These are phyloP conservation scores for Xylaria sp. DNA, from an alignment of 2,329 filamentous ascomycete species.

Conservation along the genomic window DNA sequence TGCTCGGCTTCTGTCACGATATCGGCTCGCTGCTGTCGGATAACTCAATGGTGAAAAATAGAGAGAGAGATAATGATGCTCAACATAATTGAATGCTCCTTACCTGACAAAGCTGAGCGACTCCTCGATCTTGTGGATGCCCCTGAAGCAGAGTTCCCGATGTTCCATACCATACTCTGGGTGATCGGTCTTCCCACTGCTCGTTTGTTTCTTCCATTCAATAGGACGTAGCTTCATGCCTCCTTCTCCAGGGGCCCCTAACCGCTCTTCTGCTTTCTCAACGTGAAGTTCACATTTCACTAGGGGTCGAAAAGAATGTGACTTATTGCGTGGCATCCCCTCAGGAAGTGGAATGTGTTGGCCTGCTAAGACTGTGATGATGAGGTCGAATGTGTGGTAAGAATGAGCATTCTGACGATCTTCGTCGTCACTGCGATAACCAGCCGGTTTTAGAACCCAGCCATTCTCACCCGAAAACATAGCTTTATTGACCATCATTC, in stretches of 20 bases:
- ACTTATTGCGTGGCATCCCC: slow-evolving; percentile 58
- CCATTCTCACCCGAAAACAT: slow-evolving; percentile 92
- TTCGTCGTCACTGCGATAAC: slow-evolving; percentile 68
- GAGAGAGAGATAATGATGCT: slow-evolving; percentile 21
- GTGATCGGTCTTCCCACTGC: slow-evolving; percentile 65
- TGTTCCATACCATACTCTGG: slow-evolving; percentile 69
- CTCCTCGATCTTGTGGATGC: slow-evolving; percentile 69
- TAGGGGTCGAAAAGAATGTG: slow-evolving; percentile 72
- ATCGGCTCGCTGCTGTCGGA: too few relatives aligned
- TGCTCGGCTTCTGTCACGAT: too few relatives aligned
- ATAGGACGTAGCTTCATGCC: slow-evolving; percentile 63
- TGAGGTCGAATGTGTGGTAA: slow-evolving; percentile 70
- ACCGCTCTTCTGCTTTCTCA: slow-evolving; percentile 64
- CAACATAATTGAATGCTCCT: slow-evolving; percentile 48
- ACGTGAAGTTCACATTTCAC: slow-evolving; percentile 85
- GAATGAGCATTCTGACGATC: slow-evolving; percentile 57
- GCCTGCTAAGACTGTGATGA: slow-evolving; percentile 78
- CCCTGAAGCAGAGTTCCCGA: slow-evolving; percentile 67
- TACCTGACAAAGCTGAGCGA: slow-evolving; percentile 79
- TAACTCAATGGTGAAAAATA: too few relatives aligned
- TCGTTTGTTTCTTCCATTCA: slow-evolving; percentile 69
- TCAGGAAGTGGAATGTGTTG: slow-evolving; percentile 75
- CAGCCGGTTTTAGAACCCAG: slow-evolving; percentile 85
- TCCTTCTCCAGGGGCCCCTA: slow-evolving; percentile 49
- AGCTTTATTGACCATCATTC: slow-evolving; percentile 95